These are phyloP conservation scores for Candida ulmi DNA, from an alignment of 805 yeast genomes.

Conservation along the genomic window DNA sequence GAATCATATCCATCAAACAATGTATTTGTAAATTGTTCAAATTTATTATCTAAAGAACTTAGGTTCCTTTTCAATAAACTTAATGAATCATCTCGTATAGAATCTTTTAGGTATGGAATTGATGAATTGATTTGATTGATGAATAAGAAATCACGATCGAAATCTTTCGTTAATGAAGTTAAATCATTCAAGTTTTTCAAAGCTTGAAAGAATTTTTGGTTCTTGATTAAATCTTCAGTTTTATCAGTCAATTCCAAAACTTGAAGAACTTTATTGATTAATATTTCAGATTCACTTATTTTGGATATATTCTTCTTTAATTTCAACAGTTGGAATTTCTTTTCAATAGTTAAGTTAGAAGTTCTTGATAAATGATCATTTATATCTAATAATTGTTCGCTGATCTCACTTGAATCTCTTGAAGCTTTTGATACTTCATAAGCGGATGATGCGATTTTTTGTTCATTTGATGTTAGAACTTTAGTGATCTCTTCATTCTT, in stretches of 20 bases:
- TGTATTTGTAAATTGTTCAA: slow-evolving; percentile 48
- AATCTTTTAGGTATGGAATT: slow-evolving; percentile 66
- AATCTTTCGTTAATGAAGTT: slow-evolving; percentile 63
- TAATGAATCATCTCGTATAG: slow-evolving; percentile 71
- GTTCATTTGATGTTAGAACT: slow-evolving; percentile 56
- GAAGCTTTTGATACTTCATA: slow-evolving; percentile 60
- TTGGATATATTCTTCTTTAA: slow-evolving; percentile 59
- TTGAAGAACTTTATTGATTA: slow-evolving; percentile 68
- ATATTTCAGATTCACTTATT: slow-evolving; percentile 64
- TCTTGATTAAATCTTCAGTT: slow-evolving; percentile 73
- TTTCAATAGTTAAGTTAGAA: slow-evolving; percentile 57
- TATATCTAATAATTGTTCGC: slow-evolving; percentile 49
- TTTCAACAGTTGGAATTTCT: slow-evolving; percentile 54
- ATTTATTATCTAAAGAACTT: slow-evolving; percentile 38
- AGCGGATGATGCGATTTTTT: slow-evolving; percentile 51
- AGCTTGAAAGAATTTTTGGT: slow-evolving; percentile 77
- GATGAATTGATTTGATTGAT: slow-evolving; percentile 68
- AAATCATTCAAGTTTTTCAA: slow-evolving; percentile 76
- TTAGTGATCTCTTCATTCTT: slow-evolving; percentile 61
- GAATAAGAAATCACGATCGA: slow-evolving; percentile 67
- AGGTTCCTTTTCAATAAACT: slow-evolving; percentile 63
- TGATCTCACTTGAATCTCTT: slow-evolving; percentile 47
- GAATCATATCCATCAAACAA: slow-evolving; percentile 47
- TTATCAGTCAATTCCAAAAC: slow-evolving; percentile 83
- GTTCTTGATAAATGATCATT: slow-evolving; percentile 54